Base-by-base conservation (phyloP, 495 filamentous ascomycete genomes). In the Hypomontagnella submonticulosa region DNA sequence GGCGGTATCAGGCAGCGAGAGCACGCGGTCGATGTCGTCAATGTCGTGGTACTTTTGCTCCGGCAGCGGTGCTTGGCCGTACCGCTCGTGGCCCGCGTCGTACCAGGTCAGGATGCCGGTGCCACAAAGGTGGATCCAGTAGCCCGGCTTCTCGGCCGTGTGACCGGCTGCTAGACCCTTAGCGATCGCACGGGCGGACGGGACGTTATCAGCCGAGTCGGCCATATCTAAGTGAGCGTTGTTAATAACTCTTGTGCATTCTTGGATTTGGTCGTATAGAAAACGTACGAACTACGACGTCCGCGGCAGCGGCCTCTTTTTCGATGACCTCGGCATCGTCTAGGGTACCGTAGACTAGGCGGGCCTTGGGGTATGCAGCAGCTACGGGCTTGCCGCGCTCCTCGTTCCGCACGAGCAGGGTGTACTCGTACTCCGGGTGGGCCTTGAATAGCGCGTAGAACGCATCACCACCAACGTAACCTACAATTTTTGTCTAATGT, bases 381-480 rank as follows among this genome's bases (percentile, higher is more conserved):
- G 83, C 80, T 16, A 95, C 79, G 34, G 77, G 75, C 15, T 85
- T 81, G 33, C 83, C 88, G 66, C 90, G 91, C 48, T 86, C 83
- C 67, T 84, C 80, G 72, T 82, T 88, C 16, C 92, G 86, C 18
- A 92, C 87, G 7, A 94, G 76, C 41, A 84, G 79, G 1, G 88
- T 85, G 68, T 88, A 80, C 40, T 90, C 79, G 73, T 85, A 89
- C 32, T 93, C 86, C 0, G 89, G 90, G 69, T 93, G 87, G 9
- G 85, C 79, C 8, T 83, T 76, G 42, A 76, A 65, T 15, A 93
- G 73, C 12, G 76, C 75, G 60, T 86, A 86, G 34, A 93, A 80
- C 23, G 80, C 83, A 65, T 93, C 89, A 13, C 92, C 90, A 18
- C 90, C 91, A 61, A 93, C 90, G 70, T 92, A 94, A 36, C 90